phyloP scores from a whole-genome alignment of 768 basidiomycete genomes.

The Auricularia auricula-judae region DNA sequence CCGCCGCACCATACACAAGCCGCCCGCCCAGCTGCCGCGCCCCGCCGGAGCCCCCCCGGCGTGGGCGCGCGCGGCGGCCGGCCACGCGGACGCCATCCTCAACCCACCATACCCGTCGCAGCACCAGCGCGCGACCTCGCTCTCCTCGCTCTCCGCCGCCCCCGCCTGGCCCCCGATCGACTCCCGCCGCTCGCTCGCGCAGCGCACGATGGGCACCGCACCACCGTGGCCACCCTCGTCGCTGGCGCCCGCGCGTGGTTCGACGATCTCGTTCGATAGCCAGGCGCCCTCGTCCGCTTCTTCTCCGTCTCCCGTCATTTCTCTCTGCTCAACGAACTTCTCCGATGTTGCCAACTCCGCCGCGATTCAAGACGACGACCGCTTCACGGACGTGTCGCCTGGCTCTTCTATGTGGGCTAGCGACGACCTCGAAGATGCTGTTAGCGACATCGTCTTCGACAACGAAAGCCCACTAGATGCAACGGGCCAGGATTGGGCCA shows the following conservation, averaged over 20 bases:
- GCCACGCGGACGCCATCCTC: not conserved
- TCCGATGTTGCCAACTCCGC: not conserved
- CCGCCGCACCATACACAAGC: not conserved
- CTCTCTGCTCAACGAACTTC: not conserved
- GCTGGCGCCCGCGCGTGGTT: not conserved
- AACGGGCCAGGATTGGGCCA: not conserved
- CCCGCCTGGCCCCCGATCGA: too few species aligned
- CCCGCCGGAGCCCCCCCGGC: not conserved
- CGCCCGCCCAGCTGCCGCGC: not conserved
- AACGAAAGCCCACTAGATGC: not conserved
- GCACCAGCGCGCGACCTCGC: too few species aligned
- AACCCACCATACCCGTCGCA: not conserved
- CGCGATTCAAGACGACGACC: not conserved
- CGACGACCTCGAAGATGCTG: not conserved
- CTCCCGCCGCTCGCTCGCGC: not conserved
- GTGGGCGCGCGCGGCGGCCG: not conserved
- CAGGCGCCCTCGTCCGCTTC: not conserved
- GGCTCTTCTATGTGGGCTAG: not conserved
- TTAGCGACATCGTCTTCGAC: not conserved
- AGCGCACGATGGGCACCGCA: not conserved
- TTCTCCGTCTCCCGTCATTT: not conserved
- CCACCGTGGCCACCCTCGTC: not conserved
- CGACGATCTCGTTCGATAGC: not conserved
- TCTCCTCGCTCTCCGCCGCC: too few species aligned
- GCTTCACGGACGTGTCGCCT: not conserved